Evolutionary conservation across 306 rosid genomes (phyloP), one percentile per base, ranked within the genome.

Genomic region (Echinosophora koreensis): DNA sequence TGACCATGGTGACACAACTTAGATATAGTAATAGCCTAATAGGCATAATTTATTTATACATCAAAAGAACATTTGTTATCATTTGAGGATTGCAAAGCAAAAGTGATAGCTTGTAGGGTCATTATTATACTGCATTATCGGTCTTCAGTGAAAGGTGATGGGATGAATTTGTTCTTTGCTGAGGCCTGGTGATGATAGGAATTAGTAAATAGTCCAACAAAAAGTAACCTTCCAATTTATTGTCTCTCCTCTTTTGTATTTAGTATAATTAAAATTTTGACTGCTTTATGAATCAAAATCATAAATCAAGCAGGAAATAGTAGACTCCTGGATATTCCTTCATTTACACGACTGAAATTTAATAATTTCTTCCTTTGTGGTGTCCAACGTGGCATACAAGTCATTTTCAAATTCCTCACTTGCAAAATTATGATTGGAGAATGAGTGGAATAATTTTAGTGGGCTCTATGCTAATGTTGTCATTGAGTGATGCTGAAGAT

Each of bases 181-280:
- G 57, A 76, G 47, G 73, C 49, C 56, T 67, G 58, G 59, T 67
- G 52, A 69, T 65, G 71, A 78, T 66, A 76, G 65, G 46, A 16
- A 55, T 80, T 71, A 57, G 63, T 76, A 66, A 85, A 28, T 49
- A 41, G 61, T 74, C 73, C 54, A 57, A 50, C 4, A 67, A 39
- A 66, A 84, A 52, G 75, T 66, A 61, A 72, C 52, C 71, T 79
- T 62, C 65, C 73, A 68, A 38, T 79, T 18, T 71, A 71, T 78
- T 77, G 83, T 81, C 12, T 46, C 41, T 59, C 70, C 58, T 74
- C 76, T 59, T 73, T 77, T 81, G 81, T 79, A 73, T 68, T 80
- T 74, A 44, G 66, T 30, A 79, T 87, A 60, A 85, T 83, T 76
- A 66, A 64, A 64, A 2, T 15, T 79, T 87, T 86, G 92, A 86